Percentiles rank a stretch among this genome's conserved stretches.
These are phyloP conservation scores for Cladosporium colombiae DNA, from an alignment of 2,329 filamentous ascomycete species.

Conservation along the genomic window DNA sequence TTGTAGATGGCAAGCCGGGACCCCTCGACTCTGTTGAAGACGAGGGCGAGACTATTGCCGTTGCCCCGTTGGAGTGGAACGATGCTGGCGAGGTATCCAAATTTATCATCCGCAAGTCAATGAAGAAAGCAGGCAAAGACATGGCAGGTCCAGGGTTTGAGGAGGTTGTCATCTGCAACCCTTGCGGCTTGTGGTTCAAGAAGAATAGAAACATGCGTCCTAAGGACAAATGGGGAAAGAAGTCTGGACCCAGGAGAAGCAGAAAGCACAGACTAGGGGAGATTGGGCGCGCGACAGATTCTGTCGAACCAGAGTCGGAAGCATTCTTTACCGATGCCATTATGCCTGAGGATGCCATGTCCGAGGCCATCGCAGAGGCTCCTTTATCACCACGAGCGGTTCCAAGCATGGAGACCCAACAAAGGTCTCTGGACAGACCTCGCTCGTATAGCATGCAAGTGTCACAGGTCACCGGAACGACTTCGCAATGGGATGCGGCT, in stretches of 20 bases:
- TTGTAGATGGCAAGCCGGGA: constrained; percentile 67
- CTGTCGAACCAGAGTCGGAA: constrained; percentile 35
- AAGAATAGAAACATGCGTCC: constrained; percentile 87
- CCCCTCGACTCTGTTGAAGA: constrained; percentile 72
- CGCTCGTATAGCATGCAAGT: constrained; percentile 53
- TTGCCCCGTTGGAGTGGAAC: constrained; percentile 67
- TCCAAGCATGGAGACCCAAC: background rate
- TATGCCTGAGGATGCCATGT: constrained; percentile 28
- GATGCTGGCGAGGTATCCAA: constrained; percentile 59
- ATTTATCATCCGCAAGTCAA: constrained; percentile 82
- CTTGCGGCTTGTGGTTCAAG: constrained; percentile 91
- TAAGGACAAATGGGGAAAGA: constrained; percentile 71
- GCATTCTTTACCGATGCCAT: constrained; percentile 35
- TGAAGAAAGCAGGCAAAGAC: constrained; percentile 51
- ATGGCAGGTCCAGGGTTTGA: constrained; percentile 54
- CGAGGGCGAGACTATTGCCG: constrained; percentile 71
- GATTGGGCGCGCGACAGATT: constrained; percentile 30
- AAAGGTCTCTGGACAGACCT: constrained; percentile 39
- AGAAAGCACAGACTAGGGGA: constrained; percentile 31
- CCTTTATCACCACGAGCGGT: background rate
- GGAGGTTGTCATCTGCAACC: constrained; percentile 83
- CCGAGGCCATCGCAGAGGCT: background rate
- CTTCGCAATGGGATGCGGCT: constrained; percentile 34
- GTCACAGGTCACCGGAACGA: constrained; percentile 31
- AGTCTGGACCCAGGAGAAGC: constrained; percentile 28